Conservation (phyloP, 73 alveolate species). For the Tetrahymena thermophila region DNA sequence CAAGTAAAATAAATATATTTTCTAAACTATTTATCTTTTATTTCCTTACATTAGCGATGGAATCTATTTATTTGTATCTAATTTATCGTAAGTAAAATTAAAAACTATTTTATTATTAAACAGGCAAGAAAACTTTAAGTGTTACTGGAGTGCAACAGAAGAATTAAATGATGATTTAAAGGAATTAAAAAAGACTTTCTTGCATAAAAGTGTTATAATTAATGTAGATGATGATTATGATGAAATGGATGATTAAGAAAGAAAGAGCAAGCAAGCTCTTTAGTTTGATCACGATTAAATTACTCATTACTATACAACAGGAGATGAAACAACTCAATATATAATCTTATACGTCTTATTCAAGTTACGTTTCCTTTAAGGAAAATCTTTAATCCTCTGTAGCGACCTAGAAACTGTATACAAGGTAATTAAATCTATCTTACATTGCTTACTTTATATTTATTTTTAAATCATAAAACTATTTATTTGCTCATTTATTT, state of each 20-base stretch:
- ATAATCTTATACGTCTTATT: background rate
- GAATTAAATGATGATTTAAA: background rate
- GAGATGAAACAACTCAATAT: background rate
- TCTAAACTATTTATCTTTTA: background rate
- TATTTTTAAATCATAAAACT: too few relatives aligned
- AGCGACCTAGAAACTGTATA: background rate
- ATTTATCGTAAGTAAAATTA: background rate
- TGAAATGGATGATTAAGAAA: background rate
- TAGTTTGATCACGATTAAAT: background rate
- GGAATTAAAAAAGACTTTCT: background rate
- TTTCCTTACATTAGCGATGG: background rate
- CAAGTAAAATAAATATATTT: background rate
- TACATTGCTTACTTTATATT: background rate
- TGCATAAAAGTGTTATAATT: background rate
- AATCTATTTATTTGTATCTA: background rate
- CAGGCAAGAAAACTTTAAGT: background rate
- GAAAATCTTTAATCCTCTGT: background rate
- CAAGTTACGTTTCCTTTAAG: background rate
- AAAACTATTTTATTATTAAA: background rate
- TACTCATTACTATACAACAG: background rate
- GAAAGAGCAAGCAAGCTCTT: background rate
- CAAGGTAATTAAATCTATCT: background rate
- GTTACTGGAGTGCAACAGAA: background rate
- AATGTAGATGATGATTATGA: background rate
- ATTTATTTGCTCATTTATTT: too few relatives aligned